Evolutionary conservation across 495 filamentous ascomycete genomes (phyloP).

Genomic region (Barbatosphaeria neglecta): DNA sequence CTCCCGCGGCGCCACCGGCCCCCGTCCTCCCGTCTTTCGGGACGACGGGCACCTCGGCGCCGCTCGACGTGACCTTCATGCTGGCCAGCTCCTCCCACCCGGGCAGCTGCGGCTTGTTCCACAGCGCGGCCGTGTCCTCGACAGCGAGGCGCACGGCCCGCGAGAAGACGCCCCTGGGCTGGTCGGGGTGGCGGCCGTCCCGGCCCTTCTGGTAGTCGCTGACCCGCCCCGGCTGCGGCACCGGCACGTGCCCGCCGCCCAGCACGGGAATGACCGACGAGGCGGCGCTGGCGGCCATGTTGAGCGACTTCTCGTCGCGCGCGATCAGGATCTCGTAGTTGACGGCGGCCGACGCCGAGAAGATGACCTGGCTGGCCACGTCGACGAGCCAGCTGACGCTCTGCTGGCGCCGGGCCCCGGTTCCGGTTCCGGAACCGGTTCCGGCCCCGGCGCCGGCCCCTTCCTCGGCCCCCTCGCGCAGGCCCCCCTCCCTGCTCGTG

Average conservation of each 20-base stretch:
- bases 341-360: slow-evolving; percentile 79
- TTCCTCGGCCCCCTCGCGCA: neutral
- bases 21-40: no score
- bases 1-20: no score
- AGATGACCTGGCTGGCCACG: slow-evolving; percentile 82
- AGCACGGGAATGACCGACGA: slow-evolving; percentile 34
- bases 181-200: slow-evolving; percentile 33
- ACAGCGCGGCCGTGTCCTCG: slow-evolving; percentile 79
- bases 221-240: slow-evolving; percentile 51
- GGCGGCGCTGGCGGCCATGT: slow-evolving; percentile 40
- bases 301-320: slow-evolving; percentile 72
- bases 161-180: slow-evolving; percentile 67
- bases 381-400: slow-evolving; percentile 84
- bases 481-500: slow-evolving; percentile 19
- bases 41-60: slow-evolving; percentile 11
- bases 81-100: slow-evolving; percentile 37
- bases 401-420: slow-evolving; percentile 20
- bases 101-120: slow-evolving; percentile 80
- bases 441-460: slow-evolving; percentile 9
- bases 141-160: slow-evolving; percentile 61
- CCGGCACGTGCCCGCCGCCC: slow-evolving; percentile 24
- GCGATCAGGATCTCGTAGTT: slow-evolving; percentile 79
- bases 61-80: slow-evolving; percentile 16
- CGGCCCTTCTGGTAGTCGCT: slow-evolving; percentile 54
- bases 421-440: slow-evolving; percentile 3